Conservation (phyloP, 2,329 filamentous ascomycete species). For the Monosporascus sp. region DNA sequence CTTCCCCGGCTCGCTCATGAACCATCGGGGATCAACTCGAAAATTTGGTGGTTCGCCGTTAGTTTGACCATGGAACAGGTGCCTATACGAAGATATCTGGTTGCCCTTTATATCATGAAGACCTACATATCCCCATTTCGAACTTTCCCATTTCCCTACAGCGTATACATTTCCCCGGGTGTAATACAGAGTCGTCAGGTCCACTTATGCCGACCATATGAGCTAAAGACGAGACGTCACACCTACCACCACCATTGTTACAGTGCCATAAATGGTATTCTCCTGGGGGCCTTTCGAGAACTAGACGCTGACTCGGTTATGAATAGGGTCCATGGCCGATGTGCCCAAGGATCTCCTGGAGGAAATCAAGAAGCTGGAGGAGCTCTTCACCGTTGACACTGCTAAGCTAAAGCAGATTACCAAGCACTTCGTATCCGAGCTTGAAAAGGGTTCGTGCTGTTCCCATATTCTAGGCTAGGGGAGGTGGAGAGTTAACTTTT, state of each 20-base stretch:
- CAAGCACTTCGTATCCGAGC: conserved; percentile 81
- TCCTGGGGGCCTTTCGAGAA: neutral
- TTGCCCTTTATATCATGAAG: no score
- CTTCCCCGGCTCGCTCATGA: neutral
- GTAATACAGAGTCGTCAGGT: conserved; percentile 5
- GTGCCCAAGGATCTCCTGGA: conserved; percentile 75
- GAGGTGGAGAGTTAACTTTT: conserved; percentile 7
- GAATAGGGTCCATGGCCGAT: conserved; percentile 79
- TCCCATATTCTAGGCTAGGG: conserved; percentile 13
- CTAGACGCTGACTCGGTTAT: conserved; percentile 1
- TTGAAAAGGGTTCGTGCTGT: conserved; percentile 64
- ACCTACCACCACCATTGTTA: conserved; percentile 15
- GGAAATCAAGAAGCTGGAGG: conserved; percentile 80
- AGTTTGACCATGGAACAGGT: no score
- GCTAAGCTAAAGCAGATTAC: conserved; percentile 86
- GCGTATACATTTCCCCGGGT: neutral
- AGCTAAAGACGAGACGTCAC: conserved; percentile 6
- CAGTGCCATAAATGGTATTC: neutral
- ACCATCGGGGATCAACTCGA: neutral
- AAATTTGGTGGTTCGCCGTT: no score
- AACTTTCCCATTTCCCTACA: neutral
- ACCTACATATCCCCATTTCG: no score
- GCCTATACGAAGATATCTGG: no score
- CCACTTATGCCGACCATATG: conserved; percentile 5
- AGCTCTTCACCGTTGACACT: conserved; percentile 72